These are phyloP conservation scores for Thalassiosira sp. DNA, from an alignment of 352 stramenopile genomes.

Conservation along the genomic window DNA sequence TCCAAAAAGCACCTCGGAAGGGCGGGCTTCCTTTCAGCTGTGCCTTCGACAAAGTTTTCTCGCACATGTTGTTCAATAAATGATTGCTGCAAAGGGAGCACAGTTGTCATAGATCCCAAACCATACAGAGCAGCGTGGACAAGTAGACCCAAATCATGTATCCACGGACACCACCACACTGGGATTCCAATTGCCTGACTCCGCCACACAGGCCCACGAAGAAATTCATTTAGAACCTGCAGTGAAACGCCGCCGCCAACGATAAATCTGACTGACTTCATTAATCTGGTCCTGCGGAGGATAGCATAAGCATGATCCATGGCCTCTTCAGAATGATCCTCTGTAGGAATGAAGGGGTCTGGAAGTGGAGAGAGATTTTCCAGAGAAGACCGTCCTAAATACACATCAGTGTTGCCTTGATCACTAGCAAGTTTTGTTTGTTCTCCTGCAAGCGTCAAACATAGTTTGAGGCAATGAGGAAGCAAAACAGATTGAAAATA, in stretches of 20 bases:
- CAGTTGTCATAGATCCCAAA: slow-evolving; percentile 65
- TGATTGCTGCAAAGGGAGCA: slow-evolving; percentile 45
- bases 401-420: slow-evolving; percentile 55
- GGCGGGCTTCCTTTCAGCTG: slow-evolving; percentile 32
- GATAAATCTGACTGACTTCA: slow-evolving; percentile 70
- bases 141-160: slow-evolving; percentile 84
- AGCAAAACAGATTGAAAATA: slow-evolving; percentile 74
- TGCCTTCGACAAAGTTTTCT: slow-evolving; percentile 56
- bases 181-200: slow-evolving; percentile 68
- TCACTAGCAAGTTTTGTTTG: slow-evolving; percentile 47
- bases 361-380: slow-evolving; percentile 63
- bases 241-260: slow-evolving; percentile 56
- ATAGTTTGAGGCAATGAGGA: slow-evolving; percentile 79
- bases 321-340: slow-evolving; percentile 77
- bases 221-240: slow-evolving; percentile 38
- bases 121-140: slow-evolving; percentile 69
- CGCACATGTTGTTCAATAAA: slow-evolving; percentile 64
- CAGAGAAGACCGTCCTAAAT: slow-evolving; percentile 34
- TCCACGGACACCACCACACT: slow-evolving; percentile 85
- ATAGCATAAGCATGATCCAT: slow-evolving; percentile 69
- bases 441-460: slow-evolving; percentile 55
- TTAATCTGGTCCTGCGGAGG: slow-evolving; percentile 67
- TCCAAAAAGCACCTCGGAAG: slow-evolving; percentile 46
- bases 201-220: slow-evolving; percentile 41
- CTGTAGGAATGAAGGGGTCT: slow-evolving; percentile 71